Evolutionary conservation across 345 rosid genomes (phyloP), one percentile per base, ranked within the genome.

Genomic region (Eutrema japonicum): DNA sequence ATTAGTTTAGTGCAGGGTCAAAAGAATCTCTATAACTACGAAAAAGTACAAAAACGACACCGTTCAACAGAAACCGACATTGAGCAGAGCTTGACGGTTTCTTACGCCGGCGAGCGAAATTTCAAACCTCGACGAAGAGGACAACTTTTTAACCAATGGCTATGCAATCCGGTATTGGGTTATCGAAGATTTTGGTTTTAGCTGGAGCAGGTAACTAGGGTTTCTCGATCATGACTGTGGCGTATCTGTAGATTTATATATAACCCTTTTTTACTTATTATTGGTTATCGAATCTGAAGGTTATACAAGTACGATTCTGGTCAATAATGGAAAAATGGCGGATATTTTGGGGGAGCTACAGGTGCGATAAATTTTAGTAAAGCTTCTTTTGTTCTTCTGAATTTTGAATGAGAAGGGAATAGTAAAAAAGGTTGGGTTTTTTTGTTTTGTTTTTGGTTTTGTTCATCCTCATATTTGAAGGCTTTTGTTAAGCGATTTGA

Each of bases 281-380:
- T 49, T 76, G 60, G 13, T 43, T 37, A 38, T 64, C 3, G 62
- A 10, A 57, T 71, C 14, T 57, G 33, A 36, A 96, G 99, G 97
- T 30, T 96, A 96, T 63, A 85, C 96, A 6, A 77, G 90, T 58
- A 92, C 98, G 46, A 47, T 96, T 57, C 77, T 95, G 72, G 8
- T 92, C 7, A 85, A 89, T 50, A 90, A 95, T 68, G 94, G 98
- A 0, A 92, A 96, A 81, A 78, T 96, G 75, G 83, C 99, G 0
- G 96, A 92, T 4, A 3, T 92, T 37, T 26, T 96, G 46, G 92
- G 90, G 51, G 91, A 96, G 68, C 73, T 96, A 61, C 90, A 89
- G 91, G 99, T 96, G 68, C 49, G n/a, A 40, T 43, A 18, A 16
- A 49, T 52, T 29, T 30, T 1, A 43, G 63, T 57, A 22, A 11